Evolutionary conservation across 495 filamentous ascomycete genomes (phyloP).

Genomic region (Antarctomyces pellizariae): DNA sequence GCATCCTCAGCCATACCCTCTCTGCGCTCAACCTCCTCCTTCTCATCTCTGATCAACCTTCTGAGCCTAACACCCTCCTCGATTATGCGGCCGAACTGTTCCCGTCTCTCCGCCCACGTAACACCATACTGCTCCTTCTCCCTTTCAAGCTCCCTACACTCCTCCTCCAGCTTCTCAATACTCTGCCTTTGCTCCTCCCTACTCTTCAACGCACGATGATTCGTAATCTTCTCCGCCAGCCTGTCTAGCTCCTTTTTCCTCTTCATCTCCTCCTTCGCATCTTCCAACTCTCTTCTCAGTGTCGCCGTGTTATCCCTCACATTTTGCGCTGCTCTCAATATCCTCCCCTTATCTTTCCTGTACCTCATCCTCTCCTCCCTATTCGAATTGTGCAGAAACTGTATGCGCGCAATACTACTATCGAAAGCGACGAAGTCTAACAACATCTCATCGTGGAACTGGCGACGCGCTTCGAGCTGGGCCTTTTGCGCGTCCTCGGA

Average conservation of each 20-base stretch:
- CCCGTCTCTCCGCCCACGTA: slow-evolving; percentile 68
- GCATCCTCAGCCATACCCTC: slow-evolving; percentile 68
- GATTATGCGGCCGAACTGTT: slow-evolving; percentile 77
- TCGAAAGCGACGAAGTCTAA: slow-evolving; percentile 86
- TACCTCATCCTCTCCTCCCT: slow-evolving; percentile 69
- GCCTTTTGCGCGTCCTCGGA: slow-evolving; percentile 20
- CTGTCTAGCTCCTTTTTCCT: slow-evolving; percentile 73
- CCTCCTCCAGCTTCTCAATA: slow-evolving; percentile 56
- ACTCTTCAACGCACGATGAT: slow-evolving; percentile 51
- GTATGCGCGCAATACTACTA: slow-evolving; percentile 64
- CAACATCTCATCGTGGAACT: slow-evolving; percentile 56
- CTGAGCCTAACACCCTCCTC: slow-evolving; percentile 74
- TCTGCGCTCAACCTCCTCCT: slow-evolving; percentile 54
- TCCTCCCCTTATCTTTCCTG: slow-evolving; percentile 52
- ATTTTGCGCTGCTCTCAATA: slow-evolving; percentile 45
- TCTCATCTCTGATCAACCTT: slow-evolving; percentile 77
- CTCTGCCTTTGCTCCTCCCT: slow-evolving; percentile 63
- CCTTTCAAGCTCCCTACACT: slow-evolving; percentile 68
- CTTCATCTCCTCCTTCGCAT: slow-evolving; percentile 50
- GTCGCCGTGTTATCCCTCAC: slow-evolving; percentile 55
- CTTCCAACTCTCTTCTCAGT: slow-evolving; percentile 46
- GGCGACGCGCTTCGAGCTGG: slow-evolving; percentile 26
- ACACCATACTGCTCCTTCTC: slow-evolving; percentile 61
- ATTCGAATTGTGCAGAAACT: slow-evolving; percentile 69
- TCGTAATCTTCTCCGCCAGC: slow-evolving; percentile 66